A percentile compares a stretch with the other conserved stretches of the same genome.
Conservation (phyloP, 345 rosid genomes). For the Bretschneidera sinensis region DNA sequence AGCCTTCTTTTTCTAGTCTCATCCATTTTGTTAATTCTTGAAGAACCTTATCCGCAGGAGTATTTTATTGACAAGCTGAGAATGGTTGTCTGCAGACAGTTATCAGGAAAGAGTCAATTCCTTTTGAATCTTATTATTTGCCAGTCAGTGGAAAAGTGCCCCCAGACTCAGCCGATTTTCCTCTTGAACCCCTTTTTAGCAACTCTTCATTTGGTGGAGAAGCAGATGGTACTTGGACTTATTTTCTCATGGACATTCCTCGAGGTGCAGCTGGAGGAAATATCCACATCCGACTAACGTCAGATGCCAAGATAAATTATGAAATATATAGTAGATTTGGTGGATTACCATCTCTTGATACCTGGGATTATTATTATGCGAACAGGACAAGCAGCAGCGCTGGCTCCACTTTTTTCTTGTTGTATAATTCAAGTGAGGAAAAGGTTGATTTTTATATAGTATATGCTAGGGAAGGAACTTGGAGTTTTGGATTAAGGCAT, state of each 20-base stretch:
- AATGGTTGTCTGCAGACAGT: slow-evolving; percentile 67
- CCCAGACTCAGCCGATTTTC: slow-evolving; percentile 58
- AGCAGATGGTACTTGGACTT: slow-evolving; percentile 59
- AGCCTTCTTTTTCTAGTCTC: neutral
- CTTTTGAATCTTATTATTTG: slow-evolving; percentile 76
- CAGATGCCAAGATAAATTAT: slow-evolving; percentile 43
- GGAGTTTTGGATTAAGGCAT: slow-evolving; percentile 74
- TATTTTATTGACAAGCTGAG: slow-evolving; percentile 24
- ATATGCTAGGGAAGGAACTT: slow-evolving; percentile 84
- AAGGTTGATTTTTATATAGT: slow-evolving; percentile 81
- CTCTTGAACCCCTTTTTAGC: slow-evolving; percentile 68
- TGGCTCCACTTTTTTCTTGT: slow-evolving; percentile 57
- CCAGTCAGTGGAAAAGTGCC: slow-evolving; percentile 50
- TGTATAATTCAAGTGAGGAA: slow-evolving; percentile 65
- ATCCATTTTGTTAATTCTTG: slow-evolving; percentile 23
- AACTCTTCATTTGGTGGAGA: slow-evolving; percentile 49
- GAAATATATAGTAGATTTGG: slow-evolving; percentile 78
- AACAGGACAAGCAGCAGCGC: slow-evolving; percentile 54
- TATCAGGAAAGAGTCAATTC: slow-evolving; percentile 53
- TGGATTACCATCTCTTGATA: slow-evolving; percentile 63
- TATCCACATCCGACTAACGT: slow-evolving; percentile 70
- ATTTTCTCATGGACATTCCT: slow-evolving; percentile 71
- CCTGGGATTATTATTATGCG: slow-evolving; percentile 79
- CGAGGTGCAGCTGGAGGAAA: slow-evolving; percentile 92
- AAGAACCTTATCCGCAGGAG: slow-evolving; percentile 15